A percentile compares a stretch with the other conserved stretches of the same genome.
Conservation (phyloP, 2,329 filamentous ascomycete genomes). For the Alternaria ventricosa region DNA sequence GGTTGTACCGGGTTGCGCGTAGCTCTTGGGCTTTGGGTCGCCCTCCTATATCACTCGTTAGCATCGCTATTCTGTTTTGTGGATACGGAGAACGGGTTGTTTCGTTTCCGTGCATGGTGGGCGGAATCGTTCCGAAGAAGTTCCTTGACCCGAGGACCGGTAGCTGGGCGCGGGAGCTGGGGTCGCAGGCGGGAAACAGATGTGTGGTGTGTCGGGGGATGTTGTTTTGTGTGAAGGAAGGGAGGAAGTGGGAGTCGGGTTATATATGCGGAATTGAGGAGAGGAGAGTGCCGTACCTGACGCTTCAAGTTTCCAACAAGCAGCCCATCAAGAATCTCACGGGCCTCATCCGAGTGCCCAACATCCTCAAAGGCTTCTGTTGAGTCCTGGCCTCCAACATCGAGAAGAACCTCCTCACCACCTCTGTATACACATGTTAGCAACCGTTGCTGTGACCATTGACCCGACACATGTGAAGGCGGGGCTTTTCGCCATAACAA, state of each 20-base stretch:
- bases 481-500: constrained; percentile 8
- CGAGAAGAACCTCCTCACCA: constrained; percentile 97
- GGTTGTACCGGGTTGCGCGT: constrained; percentile 57
- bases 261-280: not conserved
- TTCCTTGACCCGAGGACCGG: constrained; percentile 2
- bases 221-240: not conserved
- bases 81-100: not conserved
- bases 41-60: constrained; percentile 60
- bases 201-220: not conserved
- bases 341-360: constrained; percentile 97
- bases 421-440: constrained; percentile 65
- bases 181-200: no score
- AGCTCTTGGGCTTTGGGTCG: constrained; percentile 75
- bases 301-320: constrained; percentile 48
- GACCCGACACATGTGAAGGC: not conserved
- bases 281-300: constrained; percentile 32
- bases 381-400: constrained; percentile 93
- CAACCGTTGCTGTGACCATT: not conserved
- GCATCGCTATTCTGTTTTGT: not conserved
- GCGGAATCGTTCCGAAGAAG: constrained; percentile 30
- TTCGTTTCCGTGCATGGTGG: not conserved
- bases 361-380: constrained; percentile 99
- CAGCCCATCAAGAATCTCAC: constrained; percentile 78
- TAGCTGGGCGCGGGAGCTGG: not conserved
- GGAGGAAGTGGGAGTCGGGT: not conserved